Evolutionary conservation across 768 basidiomycete genomes (phyloP).

Genomic region (Boletales sp.): DNA sequence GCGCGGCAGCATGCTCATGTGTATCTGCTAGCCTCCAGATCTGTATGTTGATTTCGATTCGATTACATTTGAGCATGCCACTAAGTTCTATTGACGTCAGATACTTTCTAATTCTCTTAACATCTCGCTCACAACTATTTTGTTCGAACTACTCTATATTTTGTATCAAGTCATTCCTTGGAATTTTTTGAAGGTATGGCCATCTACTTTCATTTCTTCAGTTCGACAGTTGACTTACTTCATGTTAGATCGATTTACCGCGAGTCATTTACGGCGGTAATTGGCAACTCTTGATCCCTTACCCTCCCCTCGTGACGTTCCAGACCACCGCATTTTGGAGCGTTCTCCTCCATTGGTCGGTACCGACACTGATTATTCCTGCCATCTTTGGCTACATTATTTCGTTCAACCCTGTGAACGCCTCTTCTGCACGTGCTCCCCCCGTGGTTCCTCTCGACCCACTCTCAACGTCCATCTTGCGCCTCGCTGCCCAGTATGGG

Average conservation of each 20-base stretch:
- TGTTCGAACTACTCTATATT: slow-evolving; percentile 54
- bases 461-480: slow-evolving; percentile 60
- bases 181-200: slow-evolving; percentile 40
- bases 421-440: slow-evolving; percentile 19
- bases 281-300: slow-evolving; percentile 35
- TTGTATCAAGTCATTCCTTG: slow-evolving; percentile 53
- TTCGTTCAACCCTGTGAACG: slow-evolving; percentile 53
- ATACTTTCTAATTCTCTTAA: slow-evolving; percentile 64
- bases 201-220: not conserved
- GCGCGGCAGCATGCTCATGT: slow-evolving; percentile 16
- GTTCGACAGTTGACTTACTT: slow-evolving; percentile 6
- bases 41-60: slow-evolving; percentile 16
- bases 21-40: slow-evolving; percentile 23
- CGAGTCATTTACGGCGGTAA: slow-evolving; percentile 2
- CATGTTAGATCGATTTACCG: slow-evolving; percentile 15
- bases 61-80: not conserved
- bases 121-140: slow-evolving; percentile 53
- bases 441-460: slow-evolving; percentile 46
- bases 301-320: slow-evolving; percentile 47
- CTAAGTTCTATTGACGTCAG: slow-evolving; percentile 27
- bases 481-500: slow-evolving; percentile 57
- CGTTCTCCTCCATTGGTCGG: slow-evolving; percentile 57
- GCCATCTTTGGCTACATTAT: slow-evolving; percentile 53
- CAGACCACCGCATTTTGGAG: slow-evolving; percentile 47
- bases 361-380: slow-evolving; percentile 62